Percentiles rank a stretch among this genome's conserved stretches.
Conservation (phyloP, 768 basidiomycete species). For the Xerocomus potaroensis region DNA sequence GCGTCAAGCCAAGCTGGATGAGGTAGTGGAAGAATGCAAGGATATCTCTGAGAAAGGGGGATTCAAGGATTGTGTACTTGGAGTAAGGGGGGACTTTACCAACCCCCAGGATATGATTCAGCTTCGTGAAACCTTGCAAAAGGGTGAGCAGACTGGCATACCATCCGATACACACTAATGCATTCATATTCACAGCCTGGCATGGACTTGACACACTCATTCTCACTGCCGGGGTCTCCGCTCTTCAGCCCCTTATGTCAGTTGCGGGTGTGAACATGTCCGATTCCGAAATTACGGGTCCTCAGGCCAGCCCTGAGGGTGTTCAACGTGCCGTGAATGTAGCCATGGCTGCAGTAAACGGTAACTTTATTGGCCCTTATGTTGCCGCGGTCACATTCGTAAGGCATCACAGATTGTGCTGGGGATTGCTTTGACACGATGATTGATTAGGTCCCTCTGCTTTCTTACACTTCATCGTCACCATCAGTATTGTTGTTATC, state of each 20-base stretch:
- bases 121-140: conserved; percentile 48
- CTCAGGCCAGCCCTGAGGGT: conserved; percentile 47
- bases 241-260: conserved; percentile 69
- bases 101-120: conserved; percentile 62
- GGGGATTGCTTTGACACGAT: background rate
- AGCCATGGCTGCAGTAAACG: conserved; percentile 50
- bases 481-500: conserved; percentile 80
- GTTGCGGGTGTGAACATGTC: conserved; percentile 53
- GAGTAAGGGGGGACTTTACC: conserved; percentile 59
- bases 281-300: conserved; percentile 25
- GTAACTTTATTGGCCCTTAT: conserved; percentile 70
- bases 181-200: conserved; percentile 52
- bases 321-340: conserved; percentile 56
- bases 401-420: conserved; percentile 23
- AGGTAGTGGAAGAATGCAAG: conserved; percentile 59
- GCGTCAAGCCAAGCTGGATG: conserved; percentile 47
- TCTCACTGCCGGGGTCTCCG: conserved; percentile 80
- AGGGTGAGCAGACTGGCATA: conserved; percentile 36
- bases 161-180: background rate
- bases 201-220: conserved; percentile 77
- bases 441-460: conserved; percentile 63
- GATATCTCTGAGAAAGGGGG: conserved; percentile 17
- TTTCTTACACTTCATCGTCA: conserved; percentile 54
- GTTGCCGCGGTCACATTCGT: conserved; percentile 71
- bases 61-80: conserved; percentile 38